These are phyloP conservation scores for Pezicula neosporulosa DNA, from an alignment of 2,329 filamentous ascomycete genomes.

Conservation along the genomic window DNA sequence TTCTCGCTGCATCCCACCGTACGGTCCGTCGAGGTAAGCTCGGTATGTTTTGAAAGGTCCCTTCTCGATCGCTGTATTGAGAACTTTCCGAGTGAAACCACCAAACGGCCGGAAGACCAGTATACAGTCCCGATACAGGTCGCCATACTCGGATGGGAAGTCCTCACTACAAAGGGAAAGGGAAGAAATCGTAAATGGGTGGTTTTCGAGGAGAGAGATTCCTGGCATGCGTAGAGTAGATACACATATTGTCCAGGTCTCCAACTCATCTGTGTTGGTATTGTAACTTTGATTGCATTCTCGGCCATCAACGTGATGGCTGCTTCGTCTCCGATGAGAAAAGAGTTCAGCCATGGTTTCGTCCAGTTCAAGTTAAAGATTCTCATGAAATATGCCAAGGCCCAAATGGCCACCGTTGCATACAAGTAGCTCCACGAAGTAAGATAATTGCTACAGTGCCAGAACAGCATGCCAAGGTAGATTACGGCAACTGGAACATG, in stretches of 20 bases:
- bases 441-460: slow-evolving; percentile 92
- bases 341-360: slow-evolving; percentile 74
- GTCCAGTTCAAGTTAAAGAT: slow-evolving; percentile 89
- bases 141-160: slow-evolving; percentile 87
- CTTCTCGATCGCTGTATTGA: slow-evolving; percentile 79
- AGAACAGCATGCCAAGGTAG: slow-evolving; percentile 84
- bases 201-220: slow-evolving; percentile 86
- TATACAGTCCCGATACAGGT: slow-evolving; percentile 82
- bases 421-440: slow-evolving; percentile 88
- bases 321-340: slow-evolving; percentile 86
- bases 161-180: slow-evolving; percentile 89
- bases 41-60: slow-evolving; percentile 90
- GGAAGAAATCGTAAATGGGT: slow-evolving; percentile 92
- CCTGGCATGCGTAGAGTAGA: slow-evolving; percentile 85
- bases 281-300: slow-evolving; percentile 92
- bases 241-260: slow-evolving; percentile 93
- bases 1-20: slow-evolving; percentile 88
- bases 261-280: slow-evolving; percentile 91
- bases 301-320: slow-evolving; percentile 86
- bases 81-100: slow-evolving; percentile 82
- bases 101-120: slow-evolving; percentile 89
- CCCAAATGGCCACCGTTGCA: slow-evolving; percentile 76
- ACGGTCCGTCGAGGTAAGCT: slow-evolving; percentile 90
- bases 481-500: slow-evolving; percentile 79
- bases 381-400: slow-evolving; percentile 68